phyloP scores from a whole-genome alignment of 2,329 filamentous ascomycete genomes.

The Fusarium veterinarium region DNA sequence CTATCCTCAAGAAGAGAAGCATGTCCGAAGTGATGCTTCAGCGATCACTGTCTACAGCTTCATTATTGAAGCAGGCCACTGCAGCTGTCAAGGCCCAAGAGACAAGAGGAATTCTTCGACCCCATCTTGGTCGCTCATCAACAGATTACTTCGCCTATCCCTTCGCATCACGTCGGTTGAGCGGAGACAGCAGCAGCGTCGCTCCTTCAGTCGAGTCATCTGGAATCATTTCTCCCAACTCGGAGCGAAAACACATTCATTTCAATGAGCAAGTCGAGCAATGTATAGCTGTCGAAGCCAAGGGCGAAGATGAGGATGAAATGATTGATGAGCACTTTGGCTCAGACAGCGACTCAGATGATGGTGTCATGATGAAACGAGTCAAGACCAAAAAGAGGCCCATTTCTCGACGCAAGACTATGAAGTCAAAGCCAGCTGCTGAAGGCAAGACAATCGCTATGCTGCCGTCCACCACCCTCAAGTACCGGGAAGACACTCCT shows the following conservation, averaged over 20 bases:
- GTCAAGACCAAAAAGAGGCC: constrained; percentile 68
- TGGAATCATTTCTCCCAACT: constrained; percentile 70
- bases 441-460: constrained; percentile 90
- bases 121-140: constrained; percentile 69
- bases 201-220: constrained; percentile 77
- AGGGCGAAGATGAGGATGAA: constrained; percentile 80
- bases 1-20: constrained; percentile 95
- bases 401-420: constrained; percentile 51
- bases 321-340: constrained; percentile 65
- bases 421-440: constrained; percentile 55
- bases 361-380: constrained; percentile 86
- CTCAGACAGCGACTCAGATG: constrained; percentile 77
- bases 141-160: constrained; percentile 77
- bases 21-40: constrained; percentile 97
- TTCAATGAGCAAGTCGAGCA: constrained; percentile 97
- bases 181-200: constrained; percentile 70
- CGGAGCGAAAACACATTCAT: constrained; percentile 86
- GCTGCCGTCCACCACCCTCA: constrained; percentile 87
- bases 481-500: constrained; percentile 82
- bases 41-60: constrained; percentile 86
- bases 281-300: constrained; percentile 91
- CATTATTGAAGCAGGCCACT: constrained; percentile 88
- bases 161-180: constrained; percentile 71
- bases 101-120: constrained; percentile 63
- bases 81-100: constrained; percentile 87